Base-by-base conservation (phyloP, 2,329 filamentous ascomycete genomes). In the Whalleya microplaca region DNA sequence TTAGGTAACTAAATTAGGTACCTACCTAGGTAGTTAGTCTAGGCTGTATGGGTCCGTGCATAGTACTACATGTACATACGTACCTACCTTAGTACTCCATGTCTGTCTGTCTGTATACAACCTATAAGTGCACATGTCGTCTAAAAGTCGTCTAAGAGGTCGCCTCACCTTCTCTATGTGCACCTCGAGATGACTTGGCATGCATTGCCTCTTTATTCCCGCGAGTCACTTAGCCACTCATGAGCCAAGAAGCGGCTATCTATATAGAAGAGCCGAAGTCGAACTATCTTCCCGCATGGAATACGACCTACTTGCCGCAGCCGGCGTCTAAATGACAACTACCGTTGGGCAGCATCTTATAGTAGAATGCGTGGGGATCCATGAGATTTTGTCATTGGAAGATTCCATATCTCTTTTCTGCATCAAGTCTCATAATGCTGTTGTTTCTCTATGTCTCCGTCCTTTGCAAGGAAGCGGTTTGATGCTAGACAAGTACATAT, bases 111-210 rank as follows among this genome's bases (percentile, higher is more conserved):
- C n/a, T 27, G 23, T 27, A 27, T 27, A 27, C 9, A 27, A 27
- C 23, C 23, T 27, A 27, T 9, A 27, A 37, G 4, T 49, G 27
- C 27, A 48, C 20, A 40, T 42, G 21, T n/a, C n/a, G n/a, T n/a
- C 18, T n/a, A 42, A 43, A 42, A 42, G n/a, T 57, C 51, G 4
- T 59, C 56, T 64, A 52, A 61, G 49, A 59, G 61, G 64, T 65
- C 55, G 62, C 61, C 65, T 67, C 64, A 65, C 59, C 59, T 58
- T 60, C 41, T 54, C 45, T 59, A 44, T 41, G 32, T 37, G 54
- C 49, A 59, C 51, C 55, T 53, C 48, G 48, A 52, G 64, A 67
- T 69, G 67, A 68, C 64, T 66, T 68, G 67, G 66, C 64, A 56
- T 64, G 66, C 67, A 69, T 68, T 48, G 56, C 43, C 49, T 48